A percentile compares a stretch with the other conserved stretches of the same genome.
phyloP scores from a whole-genome alignment of 129 eudicot species.

The Pittosporum tobira region DNA sequence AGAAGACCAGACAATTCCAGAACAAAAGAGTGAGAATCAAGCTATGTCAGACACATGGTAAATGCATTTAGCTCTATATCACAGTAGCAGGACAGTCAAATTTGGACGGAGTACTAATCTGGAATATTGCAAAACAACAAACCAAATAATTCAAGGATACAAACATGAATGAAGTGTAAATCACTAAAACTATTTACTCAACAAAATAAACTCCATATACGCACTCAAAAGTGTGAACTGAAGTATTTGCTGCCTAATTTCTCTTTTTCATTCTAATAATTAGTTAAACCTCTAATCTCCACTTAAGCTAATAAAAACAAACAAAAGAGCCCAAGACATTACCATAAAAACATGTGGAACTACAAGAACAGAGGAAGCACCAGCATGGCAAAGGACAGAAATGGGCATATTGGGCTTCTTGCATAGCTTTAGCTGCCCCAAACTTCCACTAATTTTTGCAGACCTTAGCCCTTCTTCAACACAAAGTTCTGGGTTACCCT shows the following conservation, averaged over 20 bases:
- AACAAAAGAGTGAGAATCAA: too few relatives aligned
- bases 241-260: background rate
- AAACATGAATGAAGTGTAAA: too few relatives aligned
- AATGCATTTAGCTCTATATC: too few relatives aligned
- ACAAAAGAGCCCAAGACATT: conserved; percentile 12
- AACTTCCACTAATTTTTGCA: conserved; percentile 21
- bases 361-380: conserved; percentile 15
- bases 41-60: too few relatives aligned
- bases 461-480: conserved; percentile 36
- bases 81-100: too few relatives aligned
- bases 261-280: background rate
- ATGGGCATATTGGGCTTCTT: conserved; percentile 24
- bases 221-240: background rate
- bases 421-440: conserved; percentile 43
- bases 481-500: conserved; percentile 59
- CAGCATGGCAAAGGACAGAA: conserved; percentile 27
- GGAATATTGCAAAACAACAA: too few relatives aligned
- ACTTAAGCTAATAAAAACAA: conserved; percentile 14
- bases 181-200: too few relatives aligned
- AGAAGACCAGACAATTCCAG: too few relatives aligned
- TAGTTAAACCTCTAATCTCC: background rate
- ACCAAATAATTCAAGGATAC: too few relatives aligned
- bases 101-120: too few relatives aligned
- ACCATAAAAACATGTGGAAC: conserved; percentile 15
- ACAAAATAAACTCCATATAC: conserved; percentile 4